Percentiles rank a stretch among this genome's conserved stretches.
Evolutionary conservation across 306 rosid genomes (phyloP).

Genomic region (Glycine soja): DNA sequence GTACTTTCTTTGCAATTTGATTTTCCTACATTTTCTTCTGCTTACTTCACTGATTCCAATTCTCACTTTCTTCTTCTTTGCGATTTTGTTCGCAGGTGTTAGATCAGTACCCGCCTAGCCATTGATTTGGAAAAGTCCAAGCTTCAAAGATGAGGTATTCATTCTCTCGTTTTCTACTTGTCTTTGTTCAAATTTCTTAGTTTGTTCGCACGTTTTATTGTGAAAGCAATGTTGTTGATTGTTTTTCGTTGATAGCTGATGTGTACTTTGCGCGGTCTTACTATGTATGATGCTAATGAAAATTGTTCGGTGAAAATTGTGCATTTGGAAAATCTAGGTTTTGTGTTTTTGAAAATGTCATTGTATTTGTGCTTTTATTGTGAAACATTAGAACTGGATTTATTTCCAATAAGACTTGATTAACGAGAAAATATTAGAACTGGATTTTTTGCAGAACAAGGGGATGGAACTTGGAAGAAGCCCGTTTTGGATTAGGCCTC

Average conservation of each 20-base stretch:
- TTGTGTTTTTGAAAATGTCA: too few relatives aligned
- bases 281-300: not conserved
- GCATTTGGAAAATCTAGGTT: not conserved
- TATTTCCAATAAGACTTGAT: too few relatives aligned
- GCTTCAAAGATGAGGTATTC: constrained; percentile 70
- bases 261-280: not conserved
- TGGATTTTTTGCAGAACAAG: too few relatives aligned
- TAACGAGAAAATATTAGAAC: too few relatives aligned
- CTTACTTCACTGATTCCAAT: not conserved
- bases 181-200: not conserved
- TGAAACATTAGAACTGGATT: too few relatives aligned
- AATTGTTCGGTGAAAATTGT: not conserved
- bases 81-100: constrained; percentile 47
- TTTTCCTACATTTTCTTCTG: not conserved
- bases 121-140: constrained; percentile 18
- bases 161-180: not conserved
- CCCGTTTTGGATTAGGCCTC: too few relatives aligned
- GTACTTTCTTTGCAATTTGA: constrained; percentile 24
- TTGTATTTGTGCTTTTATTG: too few relatives aligned
- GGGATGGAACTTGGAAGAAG: too few relatives aligned
- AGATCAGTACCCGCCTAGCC: constrained; percentile 33
- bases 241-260: not conserved
- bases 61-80: not conserved
- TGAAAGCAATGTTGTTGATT: not conserved
- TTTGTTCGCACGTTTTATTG: not conserved